Conservation (phyloP, 495 filamentous ascomycete species). For the Chaetomium fimeti region DNA sequence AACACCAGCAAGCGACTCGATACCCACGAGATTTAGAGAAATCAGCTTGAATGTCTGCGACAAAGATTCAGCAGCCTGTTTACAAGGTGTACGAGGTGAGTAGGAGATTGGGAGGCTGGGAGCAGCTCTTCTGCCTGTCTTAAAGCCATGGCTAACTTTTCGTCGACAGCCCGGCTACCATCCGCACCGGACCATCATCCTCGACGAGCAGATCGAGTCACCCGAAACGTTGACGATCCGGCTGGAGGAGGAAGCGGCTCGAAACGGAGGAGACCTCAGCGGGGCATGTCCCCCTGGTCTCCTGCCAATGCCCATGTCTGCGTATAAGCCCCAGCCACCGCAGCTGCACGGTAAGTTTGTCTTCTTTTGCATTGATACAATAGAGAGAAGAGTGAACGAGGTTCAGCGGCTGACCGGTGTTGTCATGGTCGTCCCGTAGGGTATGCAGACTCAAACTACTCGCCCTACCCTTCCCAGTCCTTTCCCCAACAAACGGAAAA, state of each 20-base stretch:
- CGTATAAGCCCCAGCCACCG: conserved; percentile 47
- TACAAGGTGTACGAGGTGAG: conserved; percentile 55
- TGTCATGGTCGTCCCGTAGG: conserved; percentile 31
- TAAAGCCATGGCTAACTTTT: not conserved
- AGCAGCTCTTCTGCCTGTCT: not conserved
- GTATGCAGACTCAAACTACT: conserved; percentile 51
- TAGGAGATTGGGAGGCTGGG: conserved; percentile 5
- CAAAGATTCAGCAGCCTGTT: conserved; percentile 48
- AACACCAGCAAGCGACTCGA: not conserved
- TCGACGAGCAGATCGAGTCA: conserved; percentile 50
- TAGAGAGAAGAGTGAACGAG: too few relatives aligned
- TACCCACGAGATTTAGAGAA: conserved; percentile 12
- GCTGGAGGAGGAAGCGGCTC: conserved; percentile 49
- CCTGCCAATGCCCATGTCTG: conserved; percentile 50
- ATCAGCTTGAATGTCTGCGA: conserved; percentile 52
- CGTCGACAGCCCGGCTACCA: conserved; percentile 47
- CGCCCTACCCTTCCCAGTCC: conserved; percentile 44
- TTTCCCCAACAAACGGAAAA: conserved; percentile 46
- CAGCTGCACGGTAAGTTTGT: conserved; percentile 49
- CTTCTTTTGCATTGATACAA: not conserved
- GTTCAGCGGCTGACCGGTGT: not conserved
- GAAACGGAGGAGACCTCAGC: conserved; percentile 49
- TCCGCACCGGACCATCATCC: conserved; percentile 49
- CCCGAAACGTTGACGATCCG: conserved; percentile 51
- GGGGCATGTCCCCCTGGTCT: conserved; percentile 53